Conservation (phyloP, 2,329 filamentous ascomycete species). For the Raffaelea arxii region DNA sequence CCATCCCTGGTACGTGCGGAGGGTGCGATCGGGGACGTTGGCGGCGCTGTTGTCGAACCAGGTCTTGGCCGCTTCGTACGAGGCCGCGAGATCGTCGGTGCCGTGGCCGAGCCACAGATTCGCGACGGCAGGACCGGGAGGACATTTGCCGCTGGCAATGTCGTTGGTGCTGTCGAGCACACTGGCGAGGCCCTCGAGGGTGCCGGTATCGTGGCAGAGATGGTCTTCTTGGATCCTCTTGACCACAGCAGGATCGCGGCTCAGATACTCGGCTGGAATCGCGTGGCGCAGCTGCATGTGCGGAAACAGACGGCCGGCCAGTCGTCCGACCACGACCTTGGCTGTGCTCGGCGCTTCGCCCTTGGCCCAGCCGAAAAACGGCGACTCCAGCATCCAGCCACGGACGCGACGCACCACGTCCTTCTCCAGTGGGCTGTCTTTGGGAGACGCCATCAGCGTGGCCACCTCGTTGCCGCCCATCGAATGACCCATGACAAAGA, state of each 20-base stretch:
- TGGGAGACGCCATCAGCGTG: slow-evolving; percentile 41
- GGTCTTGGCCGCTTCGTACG: slow-evolving; percentile 52
- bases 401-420: slow-evolving; percentile 47
- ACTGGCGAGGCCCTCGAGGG: slow-evolving; percentile 63
- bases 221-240: slow-evolving; percentile 53
- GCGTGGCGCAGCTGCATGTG: slow-evolving; percentile 55
- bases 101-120: slow-evolving; percentile 69
- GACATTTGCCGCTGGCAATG: slow-evolving; percentile 46
- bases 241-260: slow-evolving; percentile 55
- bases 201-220: slow-evolving; percentile 74
- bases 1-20: slow-evolving; percentile 66
- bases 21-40: slow-evolving; percentile 55
- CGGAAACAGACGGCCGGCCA: slow-evolving; percentile 61
- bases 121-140: slow-evolving; percentile 42
- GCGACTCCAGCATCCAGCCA: slow-evolving; percentile 68
- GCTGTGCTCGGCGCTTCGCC: slow-evolving; percentile 52
- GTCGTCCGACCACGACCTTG: slow-evolving; percentile 54
- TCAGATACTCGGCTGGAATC: slow-evolving; percentile 54
- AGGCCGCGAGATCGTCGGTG: slow-evolving; percentile 60
- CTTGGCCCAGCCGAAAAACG: slow-evolving; percentile 65
- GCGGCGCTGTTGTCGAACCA: slow-evolving; percentile 47
- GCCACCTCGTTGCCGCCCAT: slow-evolving; percentile 81
- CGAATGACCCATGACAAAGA: slow-evolving; percentile 83
- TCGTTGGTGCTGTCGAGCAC: slow-evolving; percentile 64
- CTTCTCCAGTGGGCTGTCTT: slow-evolving; percentile 31